These are phyloP conservation scores for Rhodomyrtus psidioides DNA, from an alignment of 441 rosid genomes.

Conservation along the genomic window DNA sequence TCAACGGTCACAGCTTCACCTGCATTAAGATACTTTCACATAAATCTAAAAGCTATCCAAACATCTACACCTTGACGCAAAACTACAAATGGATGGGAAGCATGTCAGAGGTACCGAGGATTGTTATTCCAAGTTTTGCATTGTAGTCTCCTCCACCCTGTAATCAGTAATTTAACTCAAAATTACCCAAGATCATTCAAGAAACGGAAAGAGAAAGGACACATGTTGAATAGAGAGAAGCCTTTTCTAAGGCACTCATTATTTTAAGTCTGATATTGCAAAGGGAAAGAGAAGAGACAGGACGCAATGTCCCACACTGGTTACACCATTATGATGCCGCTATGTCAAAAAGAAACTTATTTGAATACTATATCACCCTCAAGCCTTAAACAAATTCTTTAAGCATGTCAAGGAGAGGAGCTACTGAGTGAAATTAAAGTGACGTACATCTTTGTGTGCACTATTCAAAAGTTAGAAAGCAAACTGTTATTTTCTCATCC, in stretches of 20 bases:
- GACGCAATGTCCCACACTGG: not conserved
- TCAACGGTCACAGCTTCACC: not conserved
- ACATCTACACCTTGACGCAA: not conserved
- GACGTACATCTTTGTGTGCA: not conserved
- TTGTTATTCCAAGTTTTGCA: not conserved
- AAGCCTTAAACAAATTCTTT: not conserved
- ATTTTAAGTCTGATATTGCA: not conserved
- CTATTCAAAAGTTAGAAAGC: not conserved
- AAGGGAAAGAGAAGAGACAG: not conserved
- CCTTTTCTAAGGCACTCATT: not conserved
- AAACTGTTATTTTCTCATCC: not conserved
- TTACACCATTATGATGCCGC: not conserved
- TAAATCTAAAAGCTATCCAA: not conserved
- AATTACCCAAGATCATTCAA: not conserved
- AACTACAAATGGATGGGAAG: not conserved
- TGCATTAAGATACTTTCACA: not conserved
- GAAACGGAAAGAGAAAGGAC: not conserved
- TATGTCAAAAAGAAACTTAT: not conserved
- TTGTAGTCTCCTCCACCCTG: slow-evolving; percentile 5
- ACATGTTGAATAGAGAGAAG: not conserved
- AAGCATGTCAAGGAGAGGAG: not conserved
- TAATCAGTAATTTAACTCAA: not conserved
- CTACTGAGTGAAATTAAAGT: not conserved
- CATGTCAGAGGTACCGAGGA: not conserved
- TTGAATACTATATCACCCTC: not conserved